Evolutionary conservation across 352 stramenopile species (phyloP).

Genomic region (Halophytophthora batemanensis): DNA sequence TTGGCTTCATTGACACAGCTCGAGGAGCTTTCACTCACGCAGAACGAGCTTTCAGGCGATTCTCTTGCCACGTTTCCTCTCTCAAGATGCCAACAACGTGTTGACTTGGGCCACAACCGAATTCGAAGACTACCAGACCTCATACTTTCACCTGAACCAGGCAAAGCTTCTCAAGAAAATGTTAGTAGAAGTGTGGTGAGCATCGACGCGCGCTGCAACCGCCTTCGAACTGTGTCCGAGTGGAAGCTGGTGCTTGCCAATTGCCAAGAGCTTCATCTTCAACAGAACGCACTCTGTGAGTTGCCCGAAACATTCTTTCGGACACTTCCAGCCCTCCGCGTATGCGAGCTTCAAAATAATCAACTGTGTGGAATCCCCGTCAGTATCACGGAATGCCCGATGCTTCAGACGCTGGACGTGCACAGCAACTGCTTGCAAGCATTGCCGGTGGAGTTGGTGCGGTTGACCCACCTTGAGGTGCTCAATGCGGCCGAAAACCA

Average conservation of each 20-base stretch:
- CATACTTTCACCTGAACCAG: slow-evolving; percentile 15
- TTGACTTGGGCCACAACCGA: slow-evolving; percentile 43
- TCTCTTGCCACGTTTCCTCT: slow-evolving; percentile 20
- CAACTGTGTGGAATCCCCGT: slow-evolving; percentile 29
- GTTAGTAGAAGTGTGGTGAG: slow-evolving; percentile 19
- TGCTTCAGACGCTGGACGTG: slow-evolving; percentile 40
- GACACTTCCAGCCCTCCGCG: slow-evolving; percentile 26
- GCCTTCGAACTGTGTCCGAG: slow-evolving; percentile 18
- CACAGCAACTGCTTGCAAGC: slow-evolving; percentile 43
- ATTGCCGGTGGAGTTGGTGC: slow-evolving; percentile 25
- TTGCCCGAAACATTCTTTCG: slow-evolving; percentile 44
- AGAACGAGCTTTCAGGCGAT: slow-evolving; percentile 20
- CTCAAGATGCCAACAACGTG: slow-evolving; percentile 6
- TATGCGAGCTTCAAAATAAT: slow-evolving; percentile 46
- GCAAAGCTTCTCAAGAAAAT: slow-evolving; percentile 6
- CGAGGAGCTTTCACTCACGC: slow-evolving; percentile 20
- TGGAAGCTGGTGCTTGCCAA: slow-evolving; percentile 21
- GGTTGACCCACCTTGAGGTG: slow-evolving; percentile 27
- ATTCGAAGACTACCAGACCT: slow-evolving; percentile 24
- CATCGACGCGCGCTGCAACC: slow-evolving; percentile 30
- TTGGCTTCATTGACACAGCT: slow-evolving; percentile 30
- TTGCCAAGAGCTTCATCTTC: slow-evolving; percentile 44
- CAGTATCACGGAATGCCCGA: slow-evolving; percentile 27
- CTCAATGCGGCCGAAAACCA: slow-evolving; percentile 53
- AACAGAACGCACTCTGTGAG: slow-evolving; percentile 41